phyloP scores from a whole-genome alignment of 352 stramenopile species.

The Phytophthora foliorum region DNA sequence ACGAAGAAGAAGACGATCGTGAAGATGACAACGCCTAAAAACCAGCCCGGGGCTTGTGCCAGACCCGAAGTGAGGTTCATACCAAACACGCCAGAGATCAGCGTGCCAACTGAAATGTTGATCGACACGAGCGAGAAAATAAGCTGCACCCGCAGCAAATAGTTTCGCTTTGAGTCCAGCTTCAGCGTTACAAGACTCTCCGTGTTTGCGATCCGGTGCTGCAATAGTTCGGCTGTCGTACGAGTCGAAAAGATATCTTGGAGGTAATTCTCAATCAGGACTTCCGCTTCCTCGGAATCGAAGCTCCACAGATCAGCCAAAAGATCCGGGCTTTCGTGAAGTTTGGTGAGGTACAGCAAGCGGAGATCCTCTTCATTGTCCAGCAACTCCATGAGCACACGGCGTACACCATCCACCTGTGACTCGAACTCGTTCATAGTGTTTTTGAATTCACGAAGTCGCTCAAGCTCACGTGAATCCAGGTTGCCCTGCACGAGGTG shows the following conservation, averaged over 20 bases:
- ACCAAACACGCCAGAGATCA: conserved; percentile 44
- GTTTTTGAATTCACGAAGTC: conserved; percentile 67
- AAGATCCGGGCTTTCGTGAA: conserved; percentile 56
- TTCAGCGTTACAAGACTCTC: conserved; percentile 77
- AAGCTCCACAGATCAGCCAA: conserved; percentile 62
- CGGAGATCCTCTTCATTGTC: conserved; percentile 71
- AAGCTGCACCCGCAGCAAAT: conserved; percentile 49
- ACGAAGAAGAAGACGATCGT: conserved; percentile 43
- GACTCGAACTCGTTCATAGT: conserved; percentile 70
- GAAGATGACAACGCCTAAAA: conserved; percentile 45
- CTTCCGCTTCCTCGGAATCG: conserved; percentile 74
- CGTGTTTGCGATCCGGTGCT: conserved; percentile 74
- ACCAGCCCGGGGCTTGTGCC: conserved; percentile 35
- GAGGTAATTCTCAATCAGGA: conserved; percentile 75
- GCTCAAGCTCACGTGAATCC: conserved; percentile 52
- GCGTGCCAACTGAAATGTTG: conserved; percentile 41
- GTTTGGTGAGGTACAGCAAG: conserved; percentile 65
- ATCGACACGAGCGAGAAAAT: conserved; percentile 47
- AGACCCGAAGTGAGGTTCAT: conserved; percentile 48
- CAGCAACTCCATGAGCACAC: conserved; percentile 62
- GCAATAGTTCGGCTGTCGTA: conserved; percentile 65
- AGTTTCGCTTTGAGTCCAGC: conserved; percentile 78
- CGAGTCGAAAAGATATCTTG: conserved; percentile 79
- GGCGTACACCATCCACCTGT: conserved; percentile 60
- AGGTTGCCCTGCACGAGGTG: conserved; percentile 51